These are phyloP conservation scores for Glonium stellatum DNA, from an alignment of 495 filamentous ascomycete genomes.

Conservation along the genomic window DNA sequence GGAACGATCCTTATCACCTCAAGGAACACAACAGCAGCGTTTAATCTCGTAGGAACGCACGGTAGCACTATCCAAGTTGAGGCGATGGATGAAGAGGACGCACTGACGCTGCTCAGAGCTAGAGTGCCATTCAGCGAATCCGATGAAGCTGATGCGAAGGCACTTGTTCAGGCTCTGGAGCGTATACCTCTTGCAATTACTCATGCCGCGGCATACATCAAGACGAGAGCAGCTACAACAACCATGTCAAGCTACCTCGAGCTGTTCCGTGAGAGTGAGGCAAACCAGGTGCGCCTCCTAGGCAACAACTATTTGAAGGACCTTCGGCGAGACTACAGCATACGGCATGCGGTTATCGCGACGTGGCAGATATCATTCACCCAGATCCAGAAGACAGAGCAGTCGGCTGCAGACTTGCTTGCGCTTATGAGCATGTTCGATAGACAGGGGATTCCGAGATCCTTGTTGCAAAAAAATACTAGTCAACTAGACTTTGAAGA, in stretches of 20 bases:
- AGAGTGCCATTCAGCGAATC: constrained; percentile 8
- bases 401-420: too few species aligned
- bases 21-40: background rate
- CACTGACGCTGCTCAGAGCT: constrained; percentile 14
- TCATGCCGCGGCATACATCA: constrained; percentile 17
- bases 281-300: constrained; percentile 5
- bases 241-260: constrained; percentile 6
- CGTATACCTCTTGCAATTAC: constrained; percentile 18
- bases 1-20: background rate
- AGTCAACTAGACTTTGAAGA: too few species aligned
- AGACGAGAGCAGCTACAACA: constrained; percentile 1
- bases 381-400: constrained; percentile 11
- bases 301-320: constrained; percentile 5
- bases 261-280: constrained; percentile 12
- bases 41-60: background rate
- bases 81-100: constrained; percentile 17
- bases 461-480: too few species aligned
- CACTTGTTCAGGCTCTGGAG: constrained; percentile 15
- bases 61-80: background rate
- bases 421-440: too few species aligned
- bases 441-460: too few species aligned
- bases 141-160: constrained; percentile 4
- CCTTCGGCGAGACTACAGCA: constrained; percentile 3
- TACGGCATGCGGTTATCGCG: constrained; percentile 3
- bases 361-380: too few species aligned